These are phyloP conservation scores for Fusarium transvaalense DNA, from an alignment of 2,329 filamentous ascomycete genomes.

Conservation along the genomic window DNA sequence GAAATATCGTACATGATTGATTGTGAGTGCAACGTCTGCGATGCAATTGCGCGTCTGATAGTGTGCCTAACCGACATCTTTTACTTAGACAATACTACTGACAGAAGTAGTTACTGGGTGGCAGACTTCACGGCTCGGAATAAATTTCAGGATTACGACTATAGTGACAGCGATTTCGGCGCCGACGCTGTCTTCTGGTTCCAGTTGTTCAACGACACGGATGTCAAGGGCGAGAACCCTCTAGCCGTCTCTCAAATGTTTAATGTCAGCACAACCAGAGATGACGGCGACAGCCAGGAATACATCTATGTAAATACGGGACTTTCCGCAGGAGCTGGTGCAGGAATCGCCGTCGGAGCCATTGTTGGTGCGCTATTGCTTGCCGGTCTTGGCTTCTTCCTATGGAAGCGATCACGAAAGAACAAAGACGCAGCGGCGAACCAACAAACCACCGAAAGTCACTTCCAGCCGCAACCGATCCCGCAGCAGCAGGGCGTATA, in stretches of 20 bases:
- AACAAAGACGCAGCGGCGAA: not conserved
- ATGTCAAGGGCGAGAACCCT: not conserved
- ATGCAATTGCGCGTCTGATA: too few relatives aligned
- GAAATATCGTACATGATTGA: not conserved
- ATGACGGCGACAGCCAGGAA: not conserved
- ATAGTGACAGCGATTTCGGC: not conserved
- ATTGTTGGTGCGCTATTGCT: constrained; percentile 1
- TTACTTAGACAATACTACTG: constrained; percentile 17
- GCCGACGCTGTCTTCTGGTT: constrained; percentile 13
- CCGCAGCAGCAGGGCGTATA: not conserved
- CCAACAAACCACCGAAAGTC: not conserved
- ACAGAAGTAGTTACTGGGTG: constrained; percentile 13
- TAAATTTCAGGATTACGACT: not conserved
- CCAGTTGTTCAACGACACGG: not conserved
- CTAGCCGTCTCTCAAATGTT: constrained; percentile 12
- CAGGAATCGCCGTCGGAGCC: constrained; percentile 17
- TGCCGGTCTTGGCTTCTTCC: constrained; percentile 2
- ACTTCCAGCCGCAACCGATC: not conserved
- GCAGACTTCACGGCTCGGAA: not conserved
- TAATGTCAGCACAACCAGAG: constrained; percentile 6
- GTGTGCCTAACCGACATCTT: not conserved
- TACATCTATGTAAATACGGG: not conserved
- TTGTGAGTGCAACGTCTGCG: not conserved
- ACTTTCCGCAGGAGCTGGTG: constrained; percentile 4
- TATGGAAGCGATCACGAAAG: constrained; percentile 13